Base-by-base conservation (phyloP, 257 asterid genomes). In the Przewalskia tangutica region DNA sequence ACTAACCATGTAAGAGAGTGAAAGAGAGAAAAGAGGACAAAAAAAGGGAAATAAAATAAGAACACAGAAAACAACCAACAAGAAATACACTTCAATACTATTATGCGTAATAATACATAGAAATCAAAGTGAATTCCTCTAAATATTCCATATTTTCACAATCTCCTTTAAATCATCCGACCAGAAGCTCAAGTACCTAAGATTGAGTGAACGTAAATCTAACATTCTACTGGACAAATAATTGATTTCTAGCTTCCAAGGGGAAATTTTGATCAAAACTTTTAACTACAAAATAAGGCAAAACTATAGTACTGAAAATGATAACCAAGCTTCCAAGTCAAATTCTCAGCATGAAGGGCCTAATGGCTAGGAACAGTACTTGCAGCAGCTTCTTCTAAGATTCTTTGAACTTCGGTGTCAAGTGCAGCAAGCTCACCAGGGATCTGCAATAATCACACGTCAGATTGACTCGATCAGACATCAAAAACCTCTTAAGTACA, bases 361-460 rank as follows among this genome's bases (percentile, higher is more conserved):
- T 85, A 86, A 42, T 79, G 70, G 79, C 77, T 17, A 51, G 88
- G 46, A 42, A 75, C 66, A 75, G 86, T 82, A 44, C 77, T 80
- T 6, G 84, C 76, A 77, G 84, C 76, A 77, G 90, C 94, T 83
- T 82, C 93, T 86, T 92, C 92, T 77, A 92, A 82, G 38, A 92
- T 63, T 62, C 84, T 86, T 84, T 81, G 84, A 18, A 93, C 94
- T 83, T 93, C 95, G 9, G 94, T 88, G 50, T 88, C 95, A 5
- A 86, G 76, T 79, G 92, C 97, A 20, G 94, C 93, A 85, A 93
- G 94, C 81, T 92, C 97, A 42, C 84, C 48, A 9, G 98, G 95
- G 79, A 84, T 89, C 98, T 93, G 91, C 79, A 63, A 88, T 76
- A 48, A 60, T 46, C 63, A 40, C 54, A 51, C 66, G 70, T 73